phyloP scores from a whole-genome alignment of 495 filamentous ascomycete species.

The Baudoinia panamericana region DNA sequence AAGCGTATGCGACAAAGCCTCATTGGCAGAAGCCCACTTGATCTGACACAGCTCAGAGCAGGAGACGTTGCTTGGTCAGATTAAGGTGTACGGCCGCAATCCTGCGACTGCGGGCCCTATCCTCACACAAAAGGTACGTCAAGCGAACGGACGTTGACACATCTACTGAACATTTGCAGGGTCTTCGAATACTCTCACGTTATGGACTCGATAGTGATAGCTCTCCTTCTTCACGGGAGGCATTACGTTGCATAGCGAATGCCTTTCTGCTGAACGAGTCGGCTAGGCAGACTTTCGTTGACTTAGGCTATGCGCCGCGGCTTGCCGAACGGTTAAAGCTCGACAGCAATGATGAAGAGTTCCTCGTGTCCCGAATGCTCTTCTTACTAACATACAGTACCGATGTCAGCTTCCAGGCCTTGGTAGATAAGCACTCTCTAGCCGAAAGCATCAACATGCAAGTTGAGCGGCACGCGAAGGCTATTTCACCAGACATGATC shows the following conservation, averaged over 20 bases:
- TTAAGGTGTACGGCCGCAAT: slow-evolving; percentile 68
- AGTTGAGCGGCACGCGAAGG: slow-evolving; percentile 19
- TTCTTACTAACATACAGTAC: slow-evolving; percentile 81
- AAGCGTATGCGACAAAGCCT: slow-evolving; percentile 11
- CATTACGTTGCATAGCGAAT: slow-evolving; percentile 79
- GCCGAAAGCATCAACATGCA: slow-evolving; percentile 51
- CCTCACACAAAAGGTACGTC: slow-evolving; percentile 55
- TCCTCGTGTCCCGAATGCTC: slow-evolving; percentile 67
- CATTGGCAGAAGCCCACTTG: no score
- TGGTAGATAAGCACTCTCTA: slow-evolving; percentile 58
- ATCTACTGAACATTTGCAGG: no score
- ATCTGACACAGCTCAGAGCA: slow-evolving; percentile 21
- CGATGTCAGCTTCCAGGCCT: slow-evolving; percentile 47
- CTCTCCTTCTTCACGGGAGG: slow-evolving; percentile 52
- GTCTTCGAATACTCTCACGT: slow-evolving; percentile 55
- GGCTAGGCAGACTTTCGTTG: slow-evolving; percentile 67
- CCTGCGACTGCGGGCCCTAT: slow-evolving; percentile 61
- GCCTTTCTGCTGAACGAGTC: slow-evolving; percentile 57
- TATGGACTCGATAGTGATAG: slow-evolving; percentile 53
- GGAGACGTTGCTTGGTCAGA: slow-evolving; percentile 42
- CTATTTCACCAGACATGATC: slow-evolving; percentile 1
- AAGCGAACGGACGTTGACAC: no score
- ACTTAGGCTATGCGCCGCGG: slow-evolving; percentile 59
- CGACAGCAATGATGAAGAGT: slow-evolving; percentile 75
- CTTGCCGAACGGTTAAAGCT: slow-evolving; percentile 60